Evolutionary conservation across 208 protist genomes (phyloP).

Genomic region (Crithidia fasciculata): DNA sequence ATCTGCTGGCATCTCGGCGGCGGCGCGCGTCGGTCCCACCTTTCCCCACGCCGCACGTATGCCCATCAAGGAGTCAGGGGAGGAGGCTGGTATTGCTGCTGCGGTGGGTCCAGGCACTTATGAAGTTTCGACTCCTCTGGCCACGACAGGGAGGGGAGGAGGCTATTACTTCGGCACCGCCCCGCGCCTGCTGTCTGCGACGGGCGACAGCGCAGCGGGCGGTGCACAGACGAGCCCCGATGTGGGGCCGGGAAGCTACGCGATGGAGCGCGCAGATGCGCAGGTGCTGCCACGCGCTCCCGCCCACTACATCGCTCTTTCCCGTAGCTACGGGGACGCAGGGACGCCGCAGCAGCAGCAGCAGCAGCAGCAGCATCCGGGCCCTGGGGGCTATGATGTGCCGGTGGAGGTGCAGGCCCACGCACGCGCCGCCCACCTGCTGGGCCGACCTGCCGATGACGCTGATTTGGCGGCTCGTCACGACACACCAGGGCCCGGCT

Average conservation of each 20-base stretch:
- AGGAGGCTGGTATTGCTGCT: not conserved
- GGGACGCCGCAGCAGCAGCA: not conserved
- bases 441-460: constrained; percentile 2
- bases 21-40: constrained; percentile 12
- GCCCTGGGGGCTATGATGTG: constrained; percentile 57
- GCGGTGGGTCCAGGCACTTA: constrained; percentile 60
- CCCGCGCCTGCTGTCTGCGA: constrained; percentile 17
- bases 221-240: not conserved
- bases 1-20: not conserved
- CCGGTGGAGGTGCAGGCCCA: constrained; percentile 19
- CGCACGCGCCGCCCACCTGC: constrained; percentile 22
- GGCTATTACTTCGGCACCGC: constrained; percentile 30
- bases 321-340: not conserved
- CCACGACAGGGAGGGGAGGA: not conserved
- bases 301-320: constrained; percentile 11
- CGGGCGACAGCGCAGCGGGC: not conserved
- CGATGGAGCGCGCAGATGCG: constrained; percentile 15
- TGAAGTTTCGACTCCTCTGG: constrained; percentile 6
- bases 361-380: constrained; percentile 11
- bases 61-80: not conserved
- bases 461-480: not conserved
- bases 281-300: constrained; percentile 31
- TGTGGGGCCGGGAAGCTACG: constrained; percentile 42
- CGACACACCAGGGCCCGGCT: constrained; percentile 53
- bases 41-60: constrained; percentile 35